Base-by-base conservation (phyloP, 768 basidiomycete species). In the Tulasnella sp. region DNA sequence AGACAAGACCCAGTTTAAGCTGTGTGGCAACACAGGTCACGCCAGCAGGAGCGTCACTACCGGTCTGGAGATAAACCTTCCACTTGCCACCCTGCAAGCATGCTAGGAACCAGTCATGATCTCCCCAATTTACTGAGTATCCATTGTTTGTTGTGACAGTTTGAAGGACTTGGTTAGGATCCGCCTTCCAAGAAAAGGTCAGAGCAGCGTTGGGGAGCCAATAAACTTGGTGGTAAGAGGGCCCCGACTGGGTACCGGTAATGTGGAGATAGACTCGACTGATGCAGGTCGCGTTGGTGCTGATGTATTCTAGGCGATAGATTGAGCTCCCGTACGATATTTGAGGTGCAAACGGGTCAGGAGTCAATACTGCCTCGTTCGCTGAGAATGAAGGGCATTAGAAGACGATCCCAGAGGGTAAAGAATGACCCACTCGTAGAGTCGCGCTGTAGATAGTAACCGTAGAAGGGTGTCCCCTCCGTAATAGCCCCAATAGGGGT, bases 31-130 rank as follows among this genome's bases (percentile, higher is more conserved):
- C 70, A 70, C 70, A 70, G 13, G 70, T 70, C 10, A 37, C 35
- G 20, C 29, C 70, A 0, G 70, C 70, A 18, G 70, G 70, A 7
- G 26, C 70, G 26, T 70, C 70, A 5, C 20, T 32, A 20, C 70
- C 70, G 16, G 70, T 70, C 70, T 70, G 70, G 9, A 70, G 40
- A 70, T 70, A 70, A 35, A 70, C 35, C 70, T 70, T 70, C 70
- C 70, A 70, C 13, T 35, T 70, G 35, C 70, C 70, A 5, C 13
- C 70, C 29, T 70, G 70, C 29, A 37, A 37, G 70, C 70, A 70
- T n/a, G 70, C 70, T 26, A 70, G 32, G 40, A 70, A 70, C 51
- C 51, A 51, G 23, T 51, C 51, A 51, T 51, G 51, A n/a, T 51
- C 51, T 51, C 51, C 51, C 51, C 51, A 51, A 23, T 51, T 51